Conservation (phyloP, 2,329 filamentous ascomycete genomes). For the Fusarium papillatum region DNA sequence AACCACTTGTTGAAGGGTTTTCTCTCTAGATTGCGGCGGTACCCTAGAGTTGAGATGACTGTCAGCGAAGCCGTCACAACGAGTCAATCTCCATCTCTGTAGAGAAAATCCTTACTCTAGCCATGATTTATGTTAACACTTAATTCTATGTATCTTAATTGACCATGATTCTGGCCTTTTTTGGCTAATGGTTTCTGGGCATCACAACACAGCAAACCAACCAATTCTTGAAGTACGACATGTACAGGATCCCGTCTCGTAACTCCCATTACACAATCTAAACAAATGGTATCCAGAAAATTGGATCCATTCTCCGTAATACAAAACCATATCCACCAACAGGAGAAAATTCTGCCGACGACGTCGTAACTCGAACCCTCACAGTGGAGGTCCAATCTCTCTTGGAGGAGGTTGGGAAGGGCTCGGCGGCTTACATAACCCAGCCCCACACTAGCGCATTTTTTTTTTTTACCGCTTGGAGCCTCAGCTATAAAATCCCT, state of each 20-base stretch:
- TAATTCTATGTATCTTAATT: not conserved
- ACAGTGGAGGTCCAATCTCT: constrained; percentile 1
- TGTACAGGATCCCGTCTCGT: not conserved
- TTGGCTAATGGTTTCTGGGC: not conserved
- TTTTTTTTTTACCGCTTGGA: not conserved
- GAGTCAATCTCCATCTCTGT: too few species aligned
- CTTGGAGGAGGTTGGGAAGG: not conserved
- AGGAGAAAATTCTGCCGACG: not conserved
- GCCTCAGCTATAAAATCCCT: constrained; percentile 6
- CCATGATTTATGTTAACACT: not conserved
- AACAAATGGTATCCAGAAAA: not conserved
- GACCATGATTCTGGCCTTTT: not conserved
- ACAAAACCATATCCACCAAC: not conserved
- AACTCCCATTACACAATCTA: not conserved
- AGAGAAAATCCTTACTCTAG: not conserved
- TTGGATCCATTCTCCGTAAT: not conserved
- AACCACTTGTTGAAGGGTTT: not conserved
- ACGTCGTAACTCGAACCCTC: not conserved
- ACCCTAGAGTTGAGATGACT: not conserved
- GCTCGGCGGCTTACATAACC: not conserved
- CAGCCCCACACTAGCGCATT: constrained; percentile 5
- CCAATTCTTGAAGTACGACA: not conserved
- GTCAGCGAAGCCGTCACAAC: not conserved
- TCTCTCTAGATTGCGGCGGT: not conserved
- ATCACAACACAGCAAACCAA: not conserved